Evolutionary conservation across 1,284 basidiomycete species (phyloP).

Genomic region (Melampsora americana): DNA sequence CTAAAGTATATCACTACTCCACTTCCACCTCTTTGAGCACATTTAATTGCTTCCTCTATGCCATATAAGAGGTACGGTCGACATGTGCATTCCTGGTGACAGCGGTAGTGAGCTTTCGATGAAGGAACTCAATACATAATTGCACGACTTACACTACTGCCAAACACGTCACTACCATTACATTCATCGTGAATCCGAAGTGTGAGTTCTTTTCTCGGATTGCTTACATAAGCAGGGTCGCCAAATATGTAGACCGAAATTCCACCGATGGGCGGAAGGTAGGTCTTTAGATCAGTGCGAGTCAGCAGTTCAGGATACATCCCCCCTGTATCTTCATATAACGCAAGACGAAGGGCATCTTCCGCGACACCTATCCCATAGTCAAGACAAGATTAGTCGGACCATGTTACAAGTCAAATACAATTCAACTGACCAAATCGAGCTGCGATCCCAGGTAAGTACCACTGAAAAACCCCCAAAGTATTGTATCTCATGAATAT

Average conservation of each 20-base stretch:
- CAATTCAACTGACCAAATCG: constrained; percentile 30
- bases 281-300: constrained; percentile 88
- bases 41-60: constrained; percentile 85
- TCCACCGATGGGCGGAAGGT: constrained; percentile 88
- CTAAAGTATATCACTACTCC: constrained; percentile 92
- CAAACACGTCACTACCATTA: constrained; percentile 58
- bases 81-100: constrained; percentile 27
- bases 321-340: constrained; percentile 92
- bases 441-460: constrained; percentile 68
- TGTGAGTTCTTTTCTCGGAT: constrained; percentile 79
- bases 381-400: too few relatives aligned
- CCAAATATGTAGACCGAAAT: constrained; percentile 92
- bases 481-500: too few relatives aligned
- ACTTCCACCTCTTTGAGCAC: constrained; percentile 81
- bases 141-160: constrained; percentile 8
- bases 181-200: constrained; percentile 92
- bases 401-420: too few relatives aligned
- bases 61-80: constrained; percentile 82
- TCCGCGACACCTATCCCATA: constrained; percentile 64
- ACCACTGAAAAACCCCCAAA: too few relatives aligned
- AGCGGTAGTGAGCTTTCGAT: too few relatives aligned
- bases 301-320: constrained; percentile 97
- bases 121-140: too few relatives aligned
- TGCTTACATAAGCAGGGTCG: constrained; percentile 71
- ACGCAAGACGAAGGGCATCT: constrained; percentile 72